Base-by-base conservation (phyloP, 495 filamentous ascomycete genomes). In the Penicillium cataractarum region DNA sequence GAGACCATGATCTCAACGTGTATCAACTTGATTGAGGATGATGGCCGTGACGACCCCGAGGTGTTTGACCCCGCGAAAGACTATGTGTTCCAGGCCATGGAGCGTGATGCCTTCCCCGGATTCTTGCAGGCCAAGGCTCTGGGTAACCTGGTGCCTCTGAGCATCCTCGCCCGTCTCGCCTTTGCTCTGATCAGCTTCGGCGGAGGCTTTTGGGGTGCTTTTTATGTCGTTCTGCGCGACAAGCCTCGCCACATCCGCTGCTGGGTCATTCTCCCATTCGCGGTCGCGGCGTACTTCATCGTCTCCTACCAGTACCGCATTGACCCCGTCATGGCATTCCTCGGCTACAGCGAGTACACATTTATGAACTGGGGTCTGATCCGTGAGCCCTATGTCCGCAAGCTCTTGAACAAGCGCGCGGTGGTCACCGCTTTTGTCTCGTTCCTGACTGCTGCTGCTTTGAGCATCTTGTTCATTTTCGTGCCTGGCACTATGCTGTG, bases 21-120 rank as follows among this genome's bases (percentile, higher is more conserved):
- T 61, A 92, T 90, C 39, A 82, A 86, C 46, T 82, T 89, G 17
- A 92, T 99, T 57, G 95, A 99, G 73, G 89, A 94, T 57, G 86
- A 90, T 58, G 90, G 90, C 46, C 87, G 95, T 68, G 96, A 97
- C 65, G 95, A 99, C 71, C 95, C 95, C 1, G 95, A 98, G 72
- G 87, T 99, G 12, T 99, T 99, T 64, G 94, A 97, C 72, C 88
- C 90, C 3, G 95, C 95, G 27, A 98, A 98, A 76, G 96, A 99
- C 78, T 99, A 98, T 72, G 94, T 97, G 50, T 99, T 97, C 76
- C 96, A 98, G 72, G 95, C 95, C 3, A 99, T 99, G 96, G 95
- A 99, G 76, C 88, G 96, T 44, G 95, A 98, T 77, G 95, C 95
- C 15, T 99, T 97, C 76, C 95, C 95, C 4, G 93, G 93, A 24